phyloP scores from a whole-genome alignment of 345 rosid species.

The Salix suchowensis region DNA sequence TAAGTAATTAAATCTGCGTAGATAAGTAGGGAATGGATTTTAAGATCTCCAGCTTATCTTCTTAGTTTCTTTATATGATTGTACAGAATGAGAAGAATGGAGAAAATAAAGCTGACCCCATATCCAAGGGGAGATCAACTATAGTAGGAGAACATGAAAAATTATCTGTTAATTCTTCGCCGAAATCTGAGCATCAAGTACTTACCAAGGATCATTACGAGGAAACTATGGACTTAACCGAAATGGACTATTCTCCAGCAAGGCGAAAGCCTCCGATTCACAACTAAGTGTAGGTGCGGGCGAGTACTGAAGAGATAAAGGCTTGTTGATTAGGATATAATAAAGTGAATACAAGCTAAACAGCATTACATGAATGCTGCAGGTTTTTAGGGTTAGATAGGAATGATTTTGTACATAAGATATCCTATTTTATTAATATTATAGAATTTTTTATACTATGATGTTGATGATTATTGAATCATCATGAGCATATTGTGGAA shows the following conservation, averaged over 20 bases:
- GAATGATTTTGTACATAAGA: slow-evolving; percentile 12
- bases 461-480: slow-evolving; percentile 11
- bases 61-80: not conserved
- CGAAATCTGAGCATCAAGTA: slow-evolving; percentile 6
- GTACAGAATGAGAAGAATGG: slow-evolving; percentile 25
- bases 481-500: slow-evolving; percentile 1
- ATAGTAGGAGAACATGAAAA: slow-evolving; percentile 8
- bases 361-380: slow-evolving; percentile 49
- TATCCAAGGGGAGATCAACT: not conserved
- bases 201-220: slow-evolving; percentile 13
- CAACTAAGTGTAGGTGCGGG: slow-evolving; percentile 17
- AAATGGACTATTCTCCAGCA: slow-evolving; percentile 59
- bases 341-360: slow-evolving; percentile 12
- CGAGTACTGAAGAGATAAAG: not conserved
- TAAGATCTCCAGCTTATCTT: not conserved
- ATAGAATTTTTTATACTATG: not conserved
- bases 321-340: not conserved
- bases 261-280: slow-evolving; percentile 53
- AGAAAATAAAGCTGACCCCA: slow-evolving; percentile 11
- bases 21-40: too few species aligned
- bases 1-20: too few species aligned
- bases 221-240: slow-evolving; percentile 31
- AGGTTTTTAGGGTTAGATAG: slow-evolving; percentile 23
- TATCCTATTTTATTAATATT: not conserved
- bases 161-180: slow-evolving; percentile 11